phyloP scores from a whole-genome alignment of 2,329 filamentous ascomycete genomes.

The Plectosphaerella sp. region DNA sequence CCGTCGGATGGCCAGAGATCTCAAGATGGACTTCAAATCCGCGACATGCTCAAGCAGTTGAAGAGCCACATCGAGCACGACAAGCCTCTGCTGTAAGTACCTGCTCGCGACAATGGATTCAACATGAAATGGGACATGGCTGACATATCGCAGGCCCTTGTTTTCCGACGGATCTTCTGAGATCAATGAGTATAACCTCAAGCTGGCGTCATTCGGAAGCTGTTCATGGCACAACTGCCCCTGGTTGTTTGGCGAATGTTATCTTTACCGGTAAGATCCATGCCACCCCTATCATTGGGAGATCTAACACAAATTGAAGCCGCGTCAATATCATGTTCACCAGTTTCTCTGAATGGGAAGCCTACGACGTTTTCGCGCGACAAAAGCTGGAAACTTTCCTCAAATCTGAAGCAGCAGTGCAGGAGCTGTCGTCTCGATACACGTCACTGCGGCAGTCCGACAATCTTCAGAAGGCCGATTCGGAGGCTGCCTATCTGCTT shows the following conservation, averaged over 20 bases:
- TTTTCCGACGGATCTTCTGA: not conserved
- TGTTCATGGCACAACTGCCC: conserved; percentile 1
- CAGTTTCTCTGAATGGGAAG: conserved; percentile 48
- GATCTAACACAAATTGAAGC: conserved; percentile 30
- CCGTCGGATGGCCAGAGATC: not conserved
- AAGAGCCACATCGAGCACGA: not conserved
- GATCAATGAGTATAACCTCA: not conserved
- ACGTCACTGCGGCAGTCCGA: conserved; percentile 37
- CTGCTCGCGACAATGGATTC: not conserved
- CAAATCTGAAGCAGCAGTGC: conserved; percentile 58
- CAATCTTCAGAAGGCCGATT: conserved; percentile 20
- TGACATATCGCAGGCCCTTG: not conserved
- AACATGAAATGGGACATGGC: not conserved
- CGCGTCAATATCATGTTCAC: not conserved
- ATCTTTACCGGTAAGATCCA: conserved; percentile 51
- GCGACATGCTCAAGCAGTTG: not conserved
- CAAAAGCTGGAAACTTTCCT: conserved; percentile 63
- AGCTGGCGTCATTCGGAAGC: not conserved
- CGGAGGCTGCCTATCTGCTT: conserved; percentile 44
- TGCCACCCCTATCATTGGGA: conserved; percentile 42
- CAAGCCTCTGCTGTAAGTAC: not conserved
- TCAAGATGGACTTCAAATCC: not conserved
- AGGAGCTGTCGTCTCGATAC: conserved; percentile 58
- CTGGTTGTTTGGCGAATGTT: conserved; percentile 66
- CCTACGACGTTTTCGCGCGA: conserved; percentile 60